Base-by-base conservation (phyloP, 129 eudicot species). In the Flaveria robusta region DNA sequence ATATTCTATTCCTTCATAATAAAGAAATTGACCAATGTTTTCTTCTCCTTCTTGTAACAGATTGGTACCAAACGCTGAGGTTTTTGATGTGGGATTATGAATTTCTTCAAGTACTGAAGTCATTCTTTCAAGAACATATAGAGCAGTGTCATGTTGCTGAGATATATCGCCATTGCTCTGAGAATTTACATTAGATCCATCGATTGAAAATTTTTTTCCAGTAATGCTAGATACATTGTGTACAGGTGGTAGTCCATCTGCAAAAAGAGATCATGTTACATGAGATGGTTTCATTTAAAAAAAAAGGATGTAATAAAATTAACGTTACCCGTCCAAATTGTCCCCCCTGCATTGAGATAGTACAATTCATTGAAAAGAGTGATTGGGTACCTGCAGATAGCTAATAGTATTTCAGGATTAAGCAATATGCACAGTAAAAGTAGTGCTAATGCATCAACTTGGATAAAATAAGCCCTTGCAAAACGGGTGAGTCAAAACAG, bases 291-390 rank as follows among this genome's bases (percentile, higher is more conserved):
- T 45, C 23, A 29, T 41, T 70, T 63, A 65, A 64, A 20, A 69
- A 39, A 60, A 47, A 29, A 15, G 4, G 4, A 45, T 59, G 63
- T 19, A 67, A n/a, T 39, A 60, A 42, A 8, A 66, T 19, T 5
- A 42, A 59, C 20, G 47, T 74, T 83, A 94, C 98, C 98, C 0
- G 98, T 94, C 98, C 98, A 94, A 27, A 94, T 90, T 64, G 98
- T 78, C 42, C 97, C 98, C 56, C 98, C 98, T 34, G 98, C 68
- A 70, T 88, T 94, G 75, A 94, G 97, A 82, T 84, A 94, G 83
- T 94, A 94, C 72, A 94, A 88, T 77, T 94, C 98, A 49, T 94
- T 94, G 89, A 94, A 94, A 74, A 94, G 97, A 71, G 96, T 89
- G 45, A 88, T 58, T 9, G 85, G 90, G 81, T 94, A 94, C 98